These are phyloP conservation scores for Globisporangium nodosum DNA, from an alignment of 352 stramenopile genomes.

Conservation along the genomic window DNA sequence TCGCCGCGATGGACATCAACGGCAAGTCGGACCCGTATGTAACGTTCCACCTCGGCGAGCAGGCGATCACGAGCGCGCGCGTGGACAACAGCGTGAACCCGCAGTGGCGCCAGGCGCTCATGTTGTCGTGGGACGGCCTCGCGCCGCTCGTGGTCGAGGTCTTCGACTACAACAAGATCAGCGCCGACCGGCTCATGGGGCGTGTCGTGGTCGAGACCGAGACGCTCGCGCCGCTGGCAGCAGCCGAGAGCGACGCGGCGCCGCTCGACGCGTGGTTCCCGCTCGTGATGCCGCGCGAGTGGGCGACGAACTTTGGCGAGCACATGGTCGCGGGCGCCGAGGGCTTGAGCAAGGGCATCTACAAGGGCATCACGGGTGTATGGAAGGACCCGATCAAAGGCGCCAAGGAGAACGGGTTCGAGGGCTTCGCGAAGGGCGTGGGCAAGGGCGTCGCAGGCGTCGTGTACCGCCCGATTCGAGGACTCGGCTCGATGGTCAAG, in stretches of 20 bases:
- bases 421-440: constrained; percentile 71
- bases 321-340: constrained; percentile 76
- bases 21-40: constrained; percentile 81
- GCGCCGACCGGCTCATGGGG: constrained; percentile 61
- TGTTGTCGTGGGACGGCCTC: constrained; percentile 75
- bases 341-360: constrained; percentile 61
- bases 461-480: constrained; percentile 67
- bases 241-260: neutral
- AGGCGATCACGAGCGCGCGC: constrained; percentile 59
- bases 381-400: constrained; percentile 79
- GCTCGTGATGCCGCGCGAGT: constrained; percentile 58
- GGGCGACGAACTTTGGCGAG: constrained; percentile 72
- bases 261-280: constrained; percentile 45
- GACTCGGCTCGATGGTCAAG: constrained; percentile 71
- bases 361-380: constrained; percentile 64
- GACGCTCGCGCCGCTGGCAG: constrained; percentile 29
- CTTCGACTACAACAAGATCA: constrained; percentile 69
- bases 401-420: constrained; percentile 62
- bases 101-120: constrained; percentile 58
- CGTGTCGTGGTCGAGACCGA: constrained; percentile 37
- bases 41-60: constrained; percentile 62
- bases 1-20: constrained; percentile 70
- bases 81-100: constrained; percentile 70
- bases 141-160: constrained; percentile 64
- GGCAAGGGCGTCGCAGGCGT: constrained; percentile 62